Evolutionary conservation across 116 monocot species (phyloP), one percentile per base, ranked within the genome.

Genomic region (Trichopus zeylanicus): DNA sequence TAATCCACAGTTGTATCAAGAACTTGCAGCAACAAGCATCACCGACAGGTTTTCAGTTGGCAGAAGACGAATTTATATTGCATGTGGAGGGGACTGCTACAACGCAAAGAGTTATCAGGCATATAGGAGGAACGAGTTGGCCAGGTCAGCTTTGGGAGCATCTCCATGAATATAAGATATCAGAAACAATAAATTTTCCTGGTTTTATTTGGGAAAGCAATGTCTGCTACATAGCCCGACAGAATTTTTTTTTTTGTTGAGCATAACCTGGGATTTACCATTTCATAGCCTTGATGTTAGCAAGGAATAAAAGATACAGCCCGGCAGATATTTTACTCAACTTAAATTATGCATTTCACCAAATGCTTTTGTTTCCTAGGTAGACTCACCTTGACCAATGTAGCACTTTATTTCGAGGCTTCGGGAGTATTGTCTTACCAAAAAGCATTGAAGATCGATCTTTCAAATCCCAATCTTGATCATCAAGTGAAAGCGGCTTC

Each of bases 361-460:
- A 26, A 18, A 5, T 29, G 24, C 8, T 2, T 57, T 28, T 3
- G 22, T 59, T 77, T 47, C 20, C 8, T 64, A 89, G 93, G 94
- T 20, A 80, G 89, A 29, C 73, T 86, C 46, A 86, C 86, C 31
- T 70, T 94, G 46, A 94, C 94, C 6, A 94, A 94, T 65, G 35
- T 67, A 37, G 89, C 94, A 47, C 71, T 94, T 15, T 94, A 94
- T 51, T 94, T 94, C 47, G 94, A 94, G 75, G 78, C 89, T 20
- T 94, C 94, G 0, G 80, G 78, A 51, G 59, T 70, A 34, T 31
- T 94, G 28, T 86, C 94, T 31, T 94, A 94, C 57, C 86, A 86
- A 46, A 46, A 75, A 55, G 94, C 89, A 21, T 20, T 89, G 8
- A 85, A 64, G 57, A 55, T 89, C 56, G 78, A 89, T 58, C 68